These are phyloP conservation scores for Debaryomyces prosopidis DNA, from an alignment of 805 yeast species.

Conservation along the genomic window DNA sequence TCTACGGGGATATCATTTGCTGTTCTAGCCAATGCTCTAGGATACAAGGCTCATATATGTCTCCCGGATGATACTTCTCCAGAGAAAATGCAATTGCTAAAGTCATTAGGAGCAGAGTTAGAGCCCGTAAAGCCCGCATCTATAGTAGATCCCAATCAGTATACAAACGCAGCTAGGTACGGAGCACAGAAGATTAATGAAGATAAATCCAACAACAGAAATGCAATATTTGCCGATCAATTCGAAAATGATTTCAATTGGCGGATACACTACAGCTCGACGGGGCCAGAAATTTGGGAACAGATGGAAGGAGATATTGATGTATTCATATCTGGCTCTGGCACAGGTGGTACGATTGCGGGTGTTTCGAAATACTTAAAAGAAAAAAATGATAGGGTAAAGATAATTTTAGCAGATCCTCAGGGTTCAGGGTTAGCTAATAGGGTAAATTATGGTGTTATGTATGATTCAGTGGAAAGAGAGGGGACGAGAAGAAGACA, in stretches of 20 bases:
- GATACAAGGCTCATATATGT: conserved; percentile 90
- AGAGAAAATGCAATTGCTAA: conserved; percentile 75
- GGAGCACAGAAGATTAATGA: conserved; percentile 56
- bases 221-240: conserved; percentile 90
- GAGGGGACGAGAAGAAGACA: conserved; percentile 95
- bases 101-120: conserved; percentile 75
- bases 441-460: conserved; percentile 84
- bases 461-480: conserved; percentile 85
- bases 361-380: conserved; percentile 82
- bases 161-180: conserved; percentile 81
- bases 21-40: conserved; percentile 82
- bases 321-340: conserved; percentile 86
- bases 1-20: conserved; percentile 96
- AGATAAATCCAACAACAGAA: conserved; percentile 35
- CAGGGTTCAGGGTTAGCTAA: conserved; percentile 93
- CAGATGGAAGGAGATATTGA: conserved; percentile 71
- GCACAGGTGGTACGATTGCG: conserved; percentile 96
- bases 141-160: conserved; percentile 90
- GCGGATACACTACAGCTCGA: conserved; percentile 75
- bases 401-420: conserved; percentile 83
- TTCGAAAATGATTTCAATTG: conserved; percentile 93
- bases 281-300: conserved; percentile 73
- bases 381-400: conserved; percentile 43
- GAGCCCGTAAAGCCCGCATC: conserved; percentile 92
- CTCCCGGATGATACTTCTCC: conserved; percentile 89